Conservation (phyloP, 2,329 filamentous ascomycete species). For the Celoporthe dispersa region DNA sequence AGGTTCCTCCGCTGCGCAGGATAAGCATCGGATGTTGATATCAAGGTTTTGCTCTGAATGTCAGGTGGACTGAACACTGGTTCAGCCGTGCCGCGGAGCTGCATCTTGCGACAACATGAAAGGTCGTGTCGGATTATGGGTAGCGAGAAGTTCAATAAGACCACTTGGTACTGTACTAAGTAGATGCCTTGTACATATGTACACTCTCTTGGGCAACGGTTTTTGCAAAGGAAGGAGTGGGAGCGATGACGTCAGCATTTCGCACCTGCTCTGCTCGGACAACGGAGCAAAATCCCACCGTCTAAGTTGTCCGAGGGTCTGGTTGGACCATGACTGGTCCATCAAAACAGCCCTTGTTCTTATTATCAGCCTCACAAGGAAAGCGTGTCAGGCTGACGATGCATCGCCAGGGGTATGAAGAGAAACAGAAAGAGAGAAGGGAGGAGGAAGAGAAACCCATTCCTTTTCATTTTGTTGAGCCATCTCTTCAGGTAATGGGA, state of each 20-base stretch:
- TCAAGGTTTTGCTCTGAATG: too few species aligned
- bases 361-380: slow-evolving; percentile 4
- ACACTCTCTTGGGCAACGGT: background rate
- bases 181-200: too few species aligned
- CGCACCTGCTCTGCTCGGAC: slow-evolving; percentile 21
- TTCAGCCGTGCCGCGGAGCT: background rate
- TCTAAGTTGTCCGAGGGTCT: slow-evolving; percentile 30
- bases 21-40: background rate
- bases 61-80: background rate
- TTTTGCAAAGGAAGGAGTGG: background rate
- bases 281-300: slow-evolving; percentile 33
- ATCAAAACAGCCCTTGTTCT: background rate
- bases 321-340: background rate
- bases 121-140: too few species aligned
- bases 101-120: background rate
- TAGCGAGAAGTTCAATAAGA: too few species aligned
- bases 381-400: background rate
- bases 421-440: too few species aligned
- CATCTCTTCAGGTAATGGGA: too few species aligned
- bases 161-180: too few species aligned
- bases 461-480: too few species aligned
- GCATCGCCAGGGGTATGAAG: slow-evolving; percentile 3
- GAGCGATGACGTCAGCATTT: slow-evolving; percentile 19
- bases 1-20: background rate
- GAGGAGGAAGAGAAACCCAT: background rate